Evolutionary conservation across 768 basidiomycete genomes (phyloP).

Genomic region (Phanerodontia chrysosporium): DNA sequence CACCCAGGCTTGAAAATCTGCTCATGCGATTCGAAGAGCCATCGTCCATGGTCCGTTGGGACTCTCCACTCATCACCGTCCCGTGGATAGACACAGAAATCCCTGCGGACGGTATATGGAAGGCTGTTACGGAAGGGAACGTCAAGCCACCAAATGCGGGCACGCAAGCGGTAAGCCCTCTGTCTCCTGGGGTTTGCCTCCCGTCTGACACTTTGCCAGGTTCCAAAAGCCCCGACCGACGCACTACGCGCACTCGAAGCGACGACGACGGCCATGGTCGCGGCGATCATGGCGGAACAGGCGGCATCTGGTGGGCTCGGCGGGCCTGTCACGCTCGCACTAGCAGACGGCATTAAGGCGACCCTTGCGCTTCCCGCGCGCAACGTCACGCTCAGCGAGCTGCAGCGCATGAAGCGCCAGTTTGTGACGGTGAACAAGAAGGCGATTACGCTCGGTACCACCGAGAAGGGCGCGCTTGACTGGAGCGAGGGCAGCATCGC

Average conservation of each 20-base stretch:
- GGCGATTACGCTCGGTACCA: constrained; percentile 78
- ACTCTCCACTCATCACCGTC: constrained; percentile 89
- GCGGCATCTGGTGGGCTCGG: constrained; percentile 48
- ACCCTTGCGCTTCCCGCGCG: constrained; percentile 63
- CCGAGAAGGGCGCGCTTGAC: constrained; percentile 70
- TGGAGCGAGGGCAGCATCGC: constrained; percentile 73
- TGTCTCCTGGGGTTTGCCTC: neutral
- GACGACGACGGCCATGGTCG: constrained; percentile 65
- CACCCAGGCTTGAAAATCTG: constrained; percentile 74
- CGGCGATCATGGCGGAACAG: constrained; percentile 66
- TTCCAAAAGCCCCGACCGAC: constrained; percentile 79
- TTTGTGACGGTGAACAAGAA: constrained; percentile 89
- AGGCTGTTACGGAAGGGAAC: constrained; percentile 69
- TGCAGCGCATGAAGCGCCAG: constrained; percentile 87
- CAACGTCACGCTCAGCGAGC: constrained; percentile 75
- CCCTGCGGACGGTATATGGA: constrained; percentile 72
- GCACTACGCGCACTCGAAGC: constrained; percentile 84
- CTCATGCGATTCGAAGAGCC: constrained; percentile 92
- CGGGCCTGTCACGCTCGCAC: constrained; percentile 44
- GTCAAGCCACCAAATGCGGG: constrained; percentile 89
- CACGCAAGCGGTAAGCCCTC: constrained; percentile 57
- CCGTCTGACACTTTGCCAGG: constrained; percentile 37
- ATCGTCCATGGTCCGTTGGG: constrained; percentile 98
- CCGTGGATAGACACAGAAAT: constrained; percentile 67
- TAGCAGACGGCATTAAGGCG: constrained; percentile 39